These are phyloP conservation scores for Penicillium arizonense DNA, from an alignment of 495 filamentous ascomycete genomes.

Conservation along the genomic window DNA sequence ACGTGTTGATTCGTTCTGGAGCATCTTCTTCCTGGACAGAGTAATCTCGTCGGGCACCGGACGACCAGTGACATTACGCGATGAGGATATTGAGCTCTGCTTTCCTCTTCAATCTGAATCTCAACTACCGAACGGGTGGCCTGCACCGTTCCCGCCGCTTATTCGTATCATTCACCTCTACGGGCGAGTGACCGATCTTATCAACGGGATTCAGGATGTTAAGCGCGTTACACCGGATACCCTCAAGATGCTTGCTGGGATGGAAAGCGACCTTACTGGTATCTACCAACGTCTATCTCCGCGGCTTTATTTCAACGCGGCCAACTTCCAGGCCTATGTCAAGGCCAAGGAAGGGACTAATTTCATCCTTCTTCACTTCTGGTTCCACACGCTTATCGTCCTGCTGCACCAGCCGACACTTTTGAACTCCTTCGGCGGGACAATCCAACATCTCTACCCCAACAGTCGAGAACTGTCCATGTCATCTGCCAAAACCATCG, in stretches of 20 bases:
- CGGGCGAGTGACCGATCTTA: constrained; percentile 74
- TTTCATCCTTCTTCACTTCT: constrained; percentile 85
- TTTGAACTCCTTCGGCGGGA: constrained; percentile 71
- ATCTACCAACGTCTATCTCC: constrained; percentile 74
- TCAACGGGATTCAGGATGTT: constrained; percentile 77
- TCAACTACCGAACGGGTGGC: constrained; percentile 58
- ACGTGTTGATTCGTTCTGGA: constrained; percentile 80
- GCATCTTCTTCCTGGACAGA: constrained; percentile 80
- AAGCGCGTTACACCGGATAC: constrained; percentile 73
- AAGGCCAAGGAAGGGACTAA: constrained; percentile 75
- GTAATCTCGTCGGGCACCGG: constrained; percentile 85
- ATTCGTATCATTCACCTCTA: constrained; percentile 83
- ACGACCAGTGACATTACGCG: constrained; percentile 72
- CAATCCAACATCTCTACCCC: constrained; percentile 65
- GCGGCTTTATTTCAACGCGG: constrained; percentile 72
- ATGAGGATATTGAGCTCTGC: constrained; percentile 75
- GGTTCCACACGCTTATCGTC: constrained; percentile 86
- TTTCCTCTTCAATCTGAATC: constrained; percentile 66
- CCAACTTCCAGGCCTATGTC: constrained; percentile 75
- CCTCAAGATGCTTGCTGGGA: constrained; percentile 60
- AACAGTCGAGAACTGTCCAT: constrained; percentile 80
- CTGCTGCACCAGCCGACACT: constrained; percentile 80
- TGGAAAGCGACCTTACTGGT: constrained; percentile 76
- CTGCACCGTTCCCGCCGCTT: constrained; percentile 72
- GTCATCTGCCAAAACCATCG: constrained; percentile 86